Evolutionary conservation across 106 monocot species (phyloP), one percentile per base, ranked within the genome.

Genomic region (Dactylorhiza incarnata): DNA sequence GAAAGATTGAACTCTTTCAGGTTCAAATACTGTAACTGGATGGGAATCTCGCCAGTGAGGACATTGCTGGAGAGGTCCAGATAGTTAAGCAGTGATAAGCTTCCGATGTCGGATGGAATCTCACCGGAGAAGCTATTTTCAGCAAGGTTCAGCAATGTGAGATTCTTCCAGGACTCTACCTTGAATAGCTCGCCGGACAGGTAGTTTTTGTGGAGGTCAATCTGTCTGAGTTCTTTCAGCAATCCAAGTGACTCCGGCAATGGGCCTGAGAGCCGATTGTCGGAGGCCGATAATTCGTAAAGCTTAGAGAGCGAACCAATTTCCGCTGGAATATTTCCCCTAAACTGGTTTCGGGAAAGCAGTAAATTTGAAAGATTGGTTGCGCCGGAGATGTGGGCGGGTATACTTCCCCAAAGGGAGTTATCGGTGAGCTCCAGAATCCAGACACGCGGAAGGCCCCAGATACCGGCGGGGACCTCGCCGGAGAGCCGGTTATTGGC

Each of bases 1-100:
- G 95, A 95, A 12, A 95, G 49, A 75, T 95, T 90, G 77, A 95
- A 85, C 22, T 61, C 73, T 76, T 72, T 85, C 4, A 95, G 86
- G 73, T 88, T 92, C 63, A 95, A 74, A 46, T 84, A 86, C 80
- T 90, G 86, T 55, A 95, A 47, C 68, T 92, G 56, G 13, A 14
- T 49, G 46, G 95, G 95, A 37, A 95, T 83, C 49, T 51, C 75
- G 0, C 95, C 95, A 5, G 77, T 82, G 46, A 95, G 83, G 12
- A 3, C 12, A 71, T 95, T 95, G 7, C 77, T 62, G 0, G 92
- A 92, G 26, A 95, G 81, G 71, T 95, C 92, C 20, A 95, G 89
- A 46, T 92, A 90, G 74, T 95, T 92, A 26, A 95, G 86, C 49
- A 82, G 83, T 0, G 87, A 86, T 1, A 95, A 74, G 23, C 37